Base-by-base conservation (phyloP, 2,329 filamentous ascomycete genomes). In the Sporothrix pseudoabietina region DNA sequence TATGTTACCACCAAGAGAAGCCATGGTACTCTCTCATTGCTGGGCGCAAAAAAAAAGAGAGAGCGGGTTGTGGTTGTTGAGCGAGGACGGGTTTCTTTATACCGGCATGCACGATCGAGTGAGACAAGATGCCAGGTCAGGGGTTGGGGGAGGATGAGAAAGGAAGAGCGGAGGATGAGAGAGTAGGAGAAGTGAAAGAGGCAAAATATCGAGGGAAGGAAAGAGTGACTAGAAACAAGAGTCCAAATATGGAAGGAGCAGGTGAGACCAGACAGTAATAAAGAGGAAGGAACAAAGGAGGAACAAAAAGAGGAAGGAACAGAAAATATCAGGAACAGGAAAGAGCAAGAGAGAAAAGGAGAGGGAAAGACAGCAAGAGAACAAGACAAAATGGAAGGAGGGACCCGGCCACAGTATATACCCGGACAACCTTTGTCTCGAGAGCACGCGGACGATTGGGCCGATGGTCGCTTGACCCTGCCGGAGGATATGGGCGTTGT, bases 1-100 rank as follows among this genome's bases (percentile, higher is more conserved):
- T 77, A 86, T 84, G 84, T 87, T 89, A 90, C 86, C 87, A 89
- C 86, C 88, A 90, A 85, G 88, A 90, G 83, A 90, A 90, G 85
- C 88, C 89, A 90, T 91, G 89, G 79, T 90, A 90, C 83, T 90
- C 88, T 90, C 88, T 88, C 89, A 90, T 90, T 84, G 79, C 82
- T 82, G 79, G 79, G 68, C 55, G 44, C 59, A 63, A 35, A 63
- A 68, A 77, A 78, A 68, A 77, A 78, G 79, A 79, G 77, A 74
- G 73, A 66, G 73, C 73, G 35, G n/a, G 52, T 57, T 61, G 69
- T 71, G 30, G 26, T 61, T 32, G 19, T n/a, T 39, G 57, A n/a
- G 39, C 22, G 12, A 19, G 5, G 19, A 16, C 32, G 35, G 47
- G 49, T 8, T 22, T 41, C 30, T 49, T 71, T 72, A 72, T 72